Evolutionary conservation across 2,329 filamentous ascomycete genomes (phyloP).

Genomic region (Coniochaeta prunicola): DNA sequence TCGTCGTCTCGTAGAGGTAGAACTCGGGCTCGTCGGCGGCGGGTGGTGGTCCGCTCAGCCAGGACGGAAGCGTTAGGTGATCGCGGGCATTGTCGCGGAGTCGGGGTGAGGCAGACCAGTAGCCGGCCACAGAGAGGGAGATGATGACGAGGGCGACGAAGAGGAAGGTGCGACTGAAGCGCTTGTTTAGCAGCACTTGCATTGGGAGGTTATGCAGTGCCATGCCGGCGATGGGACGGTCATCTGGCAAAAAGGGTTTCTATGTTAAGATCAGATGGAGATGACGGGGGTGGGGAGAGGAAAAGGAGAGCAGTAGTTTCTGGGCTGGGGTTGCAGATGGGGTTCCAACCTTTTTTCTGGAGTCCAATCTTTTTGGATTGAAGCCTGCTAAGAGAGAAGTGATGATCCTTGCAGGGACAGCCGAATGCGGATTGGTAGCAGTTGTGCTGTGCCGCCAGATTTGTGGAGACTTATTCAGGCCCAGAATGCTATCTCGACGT

Average conservation of each 20-base stretch:
- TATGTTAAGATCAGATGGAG: neutral
- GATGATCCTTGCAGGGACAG: neutral
- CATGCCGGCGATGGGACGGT: neutral
- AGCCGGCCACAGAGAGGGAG: neutral
- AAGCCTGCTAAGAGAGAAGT: too few species aligned
- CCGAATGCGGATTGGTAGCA: neutral
- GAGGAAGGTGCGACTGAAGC: neutral
- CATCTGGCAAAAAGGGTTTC: neutral
- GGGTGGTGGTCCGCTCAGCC: neutral
- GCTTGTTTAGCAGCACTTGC: conserved; percentile 1
- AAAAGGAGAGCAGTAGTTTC: neutral
- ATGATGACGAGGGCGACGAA: neutral
- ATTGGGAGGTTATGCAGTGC: neutral
- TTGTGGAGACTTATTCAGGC: neutral
- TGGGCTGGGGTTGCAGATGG: neutral
- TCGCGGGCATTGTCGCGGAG: conserved; percentile 1
- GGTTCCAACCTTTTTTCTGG: neutral
- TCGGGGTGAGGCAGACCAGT: neutral
- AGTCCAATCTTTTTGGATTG: neutral
- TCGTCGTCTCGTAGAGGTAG: conserved; percentile 17
- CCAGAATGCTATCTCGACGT: neutral
- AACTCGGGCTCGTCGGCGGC: neutral
- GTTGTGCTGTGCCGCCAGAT: neutral
- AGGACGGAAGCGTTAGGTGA: neutral
- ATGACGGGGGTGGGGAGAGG: neutral